Base-by-base conservation (phyloP, 2,329 filamentous ascomycete genomes). In the Aspergillus amoenus region DNA sequence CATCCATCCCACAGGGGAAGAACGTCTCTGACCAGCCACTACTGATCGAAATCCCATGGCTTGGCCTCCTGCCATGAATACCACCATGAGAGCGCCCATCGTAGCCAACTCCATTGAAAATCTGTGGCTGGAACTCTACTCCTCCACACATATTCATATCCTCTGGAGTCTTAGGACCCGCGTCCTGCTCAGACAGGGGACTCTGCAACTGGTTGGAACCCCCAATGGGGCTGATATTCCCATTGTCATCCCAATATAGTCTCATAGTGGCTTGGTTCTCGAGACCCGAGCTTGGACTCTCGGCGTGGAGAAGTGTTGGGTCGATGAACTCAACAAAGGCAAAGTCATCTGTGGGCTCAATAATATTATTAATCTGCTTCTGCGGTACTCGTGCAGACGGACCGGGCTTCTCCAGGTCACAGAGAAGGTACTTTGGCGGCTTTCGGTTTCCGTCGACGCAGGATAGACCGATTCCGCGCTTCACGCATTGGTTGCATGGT, bases 1-100 rank as follows among this genome's bases (percentile, higher is more conserved):
- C 45, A 12, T 21, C 11, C 15, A 21, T 21, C 5, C 17, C 39
- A 2, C 24, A 22, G 3, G 50, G 50, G 6, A 45, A 52, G 8
- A 52, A 52, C 3, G 50, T 52, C 27, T 15, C 27, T 7, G 50
- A 52, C 50, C 50, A 52, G 27, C 50, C 50, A 34, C 15, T 32
- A n/a, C 50, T 39, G 15, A 52, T 52, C 7, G 18, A 21, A 8
- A 52, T 45, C 4, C 50, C 50, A 48, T 48, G 21, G 4, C n/a
- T 18, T 18, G 44, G 17, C n/a, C 17, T 32, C 24, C 24, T n/a
- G 4, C 44, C 15, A 15, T 42, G 48, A 21, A 12, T 8, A 15
- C 13, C 34, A 12, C 45, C 9, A 30, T 30, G 27, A 30, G 27
- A 30, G 27, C 37, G 4, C 13, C 17, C 39, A 21, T 15, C n/a